Conservation (phyloP, 768 basidiomycete species). For the Suillus subalutaceus region DNA sequence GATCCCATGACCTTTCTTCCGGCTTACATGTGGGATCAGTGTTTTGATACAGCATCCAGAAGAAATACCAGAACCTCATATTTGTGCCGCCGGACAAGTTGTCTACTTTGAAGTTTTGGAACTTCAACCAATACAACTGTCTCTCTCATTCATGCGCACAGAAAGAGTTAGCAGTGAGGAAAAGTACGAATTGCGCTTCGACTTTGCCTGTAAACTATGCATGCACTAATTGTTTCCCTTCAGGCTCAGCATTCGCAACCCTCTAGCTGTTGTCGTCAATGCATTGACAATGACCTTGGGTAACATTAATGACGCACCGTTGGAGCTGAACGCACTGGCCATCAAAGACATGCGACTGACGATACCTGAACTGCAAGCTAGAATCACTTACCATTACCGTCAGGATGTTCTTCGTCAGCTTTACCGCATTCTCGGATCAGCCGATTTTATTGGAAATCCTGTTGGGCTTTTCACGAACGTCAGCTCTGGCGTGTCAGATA, state of each 20-base stretch:
- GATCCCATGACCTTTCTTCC: background rate
- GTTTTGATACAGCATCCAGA: slow-evolving; percentile 72
- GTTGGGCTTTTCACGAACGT: slow-evolving; percentile 98
- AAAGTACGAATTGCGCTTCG: slow-evolving; percentile 59
- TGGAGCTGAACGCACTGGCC: slow-evolving; percentile 91
- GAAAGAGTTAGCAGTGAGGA: slow-evolving; percentile 92
- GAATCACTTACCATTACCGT: slow-evolving; percentile 90
- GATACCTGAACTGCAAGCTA: slow-evolving; percentile 77
- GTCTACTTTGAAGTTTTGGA: slow-evolving; percentile 96
- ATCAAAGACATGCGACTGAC: slow-evolving; percentile 94
- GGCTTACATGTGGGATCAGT: slow-evolving; percentile 38
- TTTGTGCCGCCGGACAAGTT: slow-evolving; percentile 69
- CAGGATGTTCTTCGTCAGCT: slow-evolving; percentile 93
- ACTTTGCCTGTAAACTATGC: background rate
- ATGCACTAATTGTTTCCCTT: slow-evolving; percentile 10
- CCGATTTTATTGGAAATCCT: slow-evolving; percentile 95
- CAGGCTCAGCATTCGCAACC: slow-evolving; percentile 82
- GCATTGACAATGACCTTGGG: slow-evolving; percentile 96
- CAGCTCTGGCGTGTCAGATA: slow-evolving; percentile 95
- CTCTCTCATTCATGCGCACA: slow-evolving; percentile 96
- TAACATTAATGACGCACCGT: slow-evolving; percentile 93
- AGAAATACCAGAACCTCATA: slow-evolving; percentile 70
- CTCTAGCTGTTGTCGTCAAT: slow-evolving; percentile 90
- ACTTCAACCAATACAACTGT: slow-evolving; percentile 90
- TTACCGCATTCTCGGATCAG: slow-evolving; percentile 96